These are phyloP conservation scores for Beauveria scarabaeidicola DNA, from an alignment of 2,329 filamentous ascomycete species.

Conservation along the genomic window DNA sequence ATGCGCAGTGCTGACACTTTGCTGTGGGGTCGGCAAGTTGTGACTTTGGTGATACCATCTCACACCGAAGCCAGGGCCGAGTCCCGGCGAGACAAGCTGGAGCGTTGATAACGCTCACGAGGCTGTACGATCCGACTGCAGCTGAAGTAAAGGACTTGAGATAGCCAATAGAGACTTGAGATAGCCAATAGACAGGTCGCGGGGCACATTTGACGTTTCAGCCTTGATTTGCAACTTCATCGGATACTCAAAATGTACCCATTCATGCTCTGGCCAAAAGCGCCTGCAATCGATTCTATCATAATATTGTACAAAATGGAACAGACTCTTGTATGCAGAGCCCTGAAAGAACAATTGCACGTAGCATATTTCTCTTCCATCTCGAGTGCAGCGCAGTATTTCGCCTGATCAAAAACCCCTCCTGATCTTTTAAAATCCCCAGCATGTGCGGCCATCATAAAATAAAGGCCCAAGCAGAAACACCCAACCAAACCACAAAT, in stretches of 20 bases:
- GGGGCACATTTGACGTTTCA: neutral
- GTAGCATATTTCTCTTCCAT: neutral
- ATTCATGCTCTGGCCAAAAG: neutral
- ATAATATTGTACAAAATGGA: slow-evolving; percentile 8
- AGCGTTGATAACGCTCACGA: neutral
- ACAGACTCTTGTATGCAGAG: neutral
- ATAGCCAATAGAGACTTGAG: neutral
- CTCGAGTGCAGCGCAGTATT: neutral
- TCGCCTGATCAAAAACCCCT: neutral
- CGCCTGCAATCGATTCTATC: slow-evolving; percentile 7
- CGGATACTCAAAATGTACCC: neutral
- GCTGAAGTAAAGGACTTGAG: neutral
- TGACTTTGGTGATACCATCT: neutral
- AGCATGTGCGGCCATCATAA: neutral
- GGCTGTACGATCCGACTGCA: neutral
- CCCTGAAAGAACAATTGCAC: neutral
- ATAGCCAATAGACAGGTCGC: neutral
- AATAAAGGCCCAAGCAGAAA: neutral
- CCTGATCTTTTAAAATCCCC: neutral
- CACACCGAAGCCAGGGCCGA: neutral
- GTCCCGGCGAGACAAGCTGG: neutral
- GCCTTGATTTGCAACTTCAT: neutral
- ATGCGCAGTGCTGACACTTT: no score
- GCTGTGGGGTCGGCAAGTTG: neutral
- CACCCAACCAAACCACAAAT: neutral